These are phyloP conservation scores for Hypoxylon sp. DNA, from an alignment of 2,329 filamentous ascomycete species.

Conservation along the genomic window DNA sequence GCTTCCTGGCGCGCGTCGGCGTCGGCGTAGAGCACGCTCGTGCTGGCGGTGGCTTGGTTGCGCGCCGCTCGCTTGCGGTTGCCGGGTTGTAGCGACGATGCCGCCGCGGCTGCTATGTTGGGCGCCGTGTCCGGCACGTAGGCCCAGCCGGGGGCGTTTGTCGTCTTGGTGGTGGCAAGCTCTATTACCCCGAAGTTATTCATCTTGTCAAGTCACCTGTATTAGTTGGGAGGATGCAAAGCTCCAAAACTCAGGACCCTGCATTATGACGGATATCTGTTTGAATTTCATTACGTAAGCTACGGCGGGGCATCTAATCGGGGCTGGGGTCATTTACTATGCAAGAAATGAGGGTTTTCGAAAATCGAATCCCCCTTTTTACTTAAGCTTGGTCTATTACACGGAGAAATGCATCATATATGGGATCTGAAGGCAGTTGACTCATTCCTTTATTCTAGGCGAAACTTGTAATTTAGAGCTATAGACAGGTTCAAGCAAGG, in stretches of 20 bases:
- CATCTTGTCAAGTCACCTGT: conserved; percentile 57
- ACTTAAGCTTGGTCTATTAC: not conserved
- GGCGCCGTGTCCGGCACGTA: conserved; percentile 85
- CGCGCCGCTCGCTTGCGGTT: conserved; percentile 81
- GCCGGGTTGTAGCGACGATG: conserved; percentile 47
- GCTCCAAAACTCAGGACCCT: conserved; percentile 8
- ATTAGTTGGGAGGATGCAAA: conserved; percentile 6
- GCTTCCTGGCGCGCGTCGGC: conserved; percentile 85
- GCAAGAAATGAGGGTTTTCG: not conserved
- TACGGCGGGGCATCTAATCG: not conserved
- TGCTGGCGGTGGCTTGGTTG: conserved; percentile 58
- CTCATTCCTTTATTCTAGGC: not conserved
- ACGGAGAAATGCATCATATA: not conserved
- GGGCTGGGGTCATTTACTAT: not conserved
- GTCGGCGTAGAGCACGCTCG: conserved; percentile 68
- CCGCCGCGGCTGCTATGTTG: conserved; percentile 54
- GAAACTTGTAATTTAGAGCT: not conserved
- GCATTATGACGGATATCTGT: conserved; percentile 24
- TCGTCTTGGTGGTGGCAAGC: conserved; percentile 78
- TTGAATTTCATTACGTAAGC: conserved; percentile 7
- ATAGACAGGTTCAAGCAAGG: not conserved
- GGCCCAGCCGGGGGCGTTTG: conserved; percentile 87
- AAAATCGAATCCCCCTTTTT: not conserved
- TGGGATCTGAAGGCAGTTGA: not conserved
- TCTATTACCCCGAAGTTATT: conserved; percentile 86